phyloP scores from a whole-genome alignment of 2,329 filamentous ascomycete species.

The Lasiodiplodia sp. region DNA sequence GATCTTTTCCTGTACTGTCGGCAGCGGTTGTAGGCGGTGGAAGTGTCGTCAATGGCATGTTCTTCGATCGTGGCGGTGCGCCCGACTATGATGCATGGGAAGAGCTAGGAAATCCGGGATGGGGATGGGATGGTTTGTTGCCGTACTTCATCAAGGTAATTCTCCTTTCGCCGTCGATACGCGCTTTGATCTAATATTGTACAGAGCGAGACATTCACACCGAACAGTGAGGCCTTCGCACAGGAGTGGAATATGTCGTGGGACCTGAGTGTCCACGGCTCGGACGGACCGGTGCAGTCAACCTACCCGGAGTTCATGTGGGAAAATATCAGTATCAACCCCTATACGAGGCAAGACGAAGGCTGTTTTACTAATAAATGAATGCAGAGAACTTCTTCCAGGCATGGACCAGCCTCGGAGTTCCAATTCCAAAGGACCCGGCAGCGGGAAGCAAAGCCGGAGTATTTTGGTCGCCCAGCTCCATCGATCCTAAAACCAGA shows the following conservation, averaged over 20 bases:
- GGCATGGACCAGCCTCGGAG: background rate
- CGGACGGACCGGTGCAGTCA: constrained; percentile 6
- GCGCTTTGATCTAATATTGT: background rate
- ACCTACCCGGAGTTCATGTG: background rate
- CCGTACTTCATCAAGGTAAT: constrained; percentile 27
- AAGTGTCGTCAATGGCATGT: constrained; percentile 54
- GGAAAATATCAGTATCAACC: background rate
- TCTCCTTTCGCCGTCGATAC: too few species aligned
- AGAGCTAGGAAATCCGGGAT: constrained; percentile 41
- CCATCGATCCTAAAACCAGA: constrained; percentile 33
- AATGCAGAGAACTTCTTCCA: constrained; percentile 1
- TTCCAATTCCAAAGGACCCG: background rate
- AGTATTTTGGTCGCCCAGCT: constrained; percentile 1
- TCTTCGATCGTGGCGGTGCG: constrained; percentile 41
- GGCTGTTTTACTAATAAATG: background rate
- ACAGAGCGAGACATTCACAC: background rate
- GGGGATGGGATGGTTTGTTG: constrained; percentile 43
- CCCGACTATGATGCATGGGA: constrained; percentile 45
- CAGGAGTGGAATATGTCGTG: constrained; percentile 4
- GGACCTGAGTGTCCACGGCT: background rate
- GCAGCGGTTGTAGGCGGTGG: constrained; percentile 60
- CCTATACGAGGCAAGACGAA: background rate
- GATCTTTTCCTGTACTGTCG: constrained; percentile 52
- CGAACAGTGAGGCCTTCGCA: background rate
- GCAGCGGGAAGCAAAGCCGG: background rate